phyloP scores from a whole-genome alignment of 768 basidiomycete species.

The Rhodotorula graminis region DNA sequence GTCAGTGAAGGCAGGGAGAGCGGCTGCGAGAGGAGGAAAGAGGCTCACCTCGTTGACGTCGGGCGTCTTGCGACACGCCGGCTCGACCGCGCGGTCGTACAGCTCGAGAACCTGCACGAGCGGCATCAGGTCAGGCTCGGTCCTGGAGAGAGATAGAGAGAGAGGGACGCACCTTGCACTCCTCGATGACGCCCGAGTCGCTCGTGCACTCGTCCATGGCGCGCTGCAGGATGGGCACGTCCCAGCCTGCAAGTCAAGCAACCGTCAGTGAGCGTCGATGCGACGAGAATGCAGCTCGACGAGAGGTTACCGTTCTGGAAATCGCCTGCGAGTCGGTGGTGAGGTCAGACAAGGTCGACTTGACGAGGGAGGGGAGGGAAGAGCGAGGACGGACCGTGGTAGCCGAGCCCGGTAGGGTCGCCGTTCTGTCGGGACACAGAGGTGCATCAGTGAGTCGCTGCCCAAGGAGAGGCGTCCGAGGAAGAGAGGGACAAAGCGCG shows the following conservation, averaged over 20 bases:
- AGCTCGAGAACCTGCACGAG: constrained; percentile 15
- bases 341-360: no score
- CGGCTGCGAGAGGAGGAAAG: neutral
- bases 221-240: constrained; percentile 52
- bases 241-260: constrained; percentile 51
- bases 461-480: neutral
- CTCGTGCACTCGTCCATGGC: constrained; percentile 51
- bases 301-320: constrained; percentile 51
- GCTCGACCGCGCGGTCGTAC: constrained; percentile 1
- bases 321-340: constrained; percentile 43
- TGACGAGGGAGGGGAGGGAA: no score
- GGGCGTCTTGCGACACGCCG: constrained; percentile 7
- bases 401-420: constrained; percentile 62
- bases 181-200: constrained; percentile 11
- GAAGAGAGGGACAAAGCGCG: no score
- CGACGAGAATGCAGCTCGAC: no score
- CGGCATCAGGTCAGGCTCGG: neutral
- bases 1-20: neutral
- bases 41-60: neutral
- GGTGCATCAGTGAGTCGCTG: neutral
- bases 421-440: constrained; percentile 47
- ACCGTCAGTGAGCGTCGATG: no score
- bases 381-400: constrained; percentile 46
- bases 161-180: neutral
- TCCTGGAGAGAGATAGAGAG: no score